These are phyloP conservation scores for Trapa incisa DNA, from an alignment of 345 rosid species.

Conservation along the genomic window DNA sequence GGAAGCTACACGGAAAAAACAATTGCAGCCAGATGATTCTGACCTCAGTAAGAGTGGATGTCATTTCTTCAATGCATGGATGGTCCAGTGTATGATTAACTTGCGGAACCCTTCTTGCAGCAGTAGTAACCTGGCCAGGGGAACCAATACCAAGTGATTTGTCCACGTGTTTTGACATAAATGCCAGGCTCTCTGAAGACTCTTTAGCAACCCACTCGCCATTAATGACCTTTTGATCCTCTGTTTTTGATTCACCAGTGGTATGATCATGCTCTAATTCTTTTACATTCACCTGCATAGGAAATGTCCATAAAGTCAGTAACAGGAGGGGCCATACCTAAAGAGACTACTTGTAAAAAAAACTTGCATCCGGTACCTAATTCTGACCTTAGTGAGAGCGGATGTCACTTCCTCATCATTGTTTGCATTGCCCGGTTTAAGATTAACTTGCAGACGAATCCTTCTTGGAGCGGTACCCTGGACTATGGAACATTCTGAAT, in stretches of 20 bases:
- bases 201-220: constrained; percentile 5
- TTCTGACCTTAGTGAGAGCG: constrained; percentile 24
- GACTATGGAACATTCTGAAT: constrained; percentile 11
- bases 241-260: constrained; percentile 10
- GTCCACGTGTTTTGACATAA: constrained; percentile 15
- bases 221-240: constrained; percentile 6
- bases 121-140: too few relatives aligned
- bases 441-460: constrained; percentile 30
- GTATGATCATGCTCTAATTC: constrained; percentile 5
- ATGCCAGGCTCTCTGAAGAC: constrained; percentile 16
- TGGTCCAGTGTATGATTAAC: too few relatives aligned
- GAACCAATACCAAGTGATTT: constrained; percentile 4
- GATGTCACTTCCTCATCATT: constrained; percentile 17
- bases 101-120: too few relatives aligned
- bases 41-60: too few relatives aligned
- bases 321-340: too few relatives aligned
- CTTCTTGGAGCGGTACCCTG: constrained; percentile 67
- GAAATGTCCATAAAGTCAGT: too few relatives aligned
- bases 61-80: too few relatives aligned
- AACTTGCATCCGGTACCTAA: neutral
- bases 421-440: constrained; percentile 1
- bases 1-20: too few relatives aligned
- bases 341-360: too few relatives aligned
- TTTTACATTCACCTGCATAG: neutral
- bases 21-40: neutral